A percentile compares a stretch with the other conserved stretches of the same genome.
phyloP scores from a whole-genome alignment of 2,329 filamentous ascomycete species.

The Rachicladosporium sp. region DNA sequence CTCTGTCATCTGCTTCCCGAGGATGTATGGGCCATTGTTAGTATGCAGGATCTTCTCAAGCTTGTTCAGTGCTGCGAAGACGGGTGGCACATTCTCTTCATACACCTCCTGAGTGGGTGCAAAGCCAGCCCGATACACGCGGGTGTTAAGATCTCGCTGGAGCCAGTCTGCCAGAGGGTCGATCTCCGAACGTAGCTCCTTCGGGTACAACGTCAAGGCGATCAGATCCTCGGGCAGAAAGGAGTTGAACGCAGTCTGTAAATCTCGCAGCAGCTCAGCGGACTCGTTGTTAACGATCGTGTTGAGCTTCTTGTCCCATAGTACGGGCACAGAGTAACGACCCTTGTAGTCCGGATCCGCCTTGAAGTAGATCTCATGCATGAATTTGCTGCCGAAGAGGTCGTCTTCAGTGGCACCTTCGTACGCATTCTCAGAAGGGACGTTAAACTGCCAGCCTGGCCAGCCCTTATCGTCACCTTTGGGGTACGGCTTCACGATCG shows the following conservation, averaged over 20 bases:
- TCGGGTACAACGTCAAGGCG: constrained; percentile 42
- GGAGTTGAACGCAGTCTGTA: constrained; percentile 44
- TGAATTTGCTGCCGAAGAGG: constrained; percentile 31
- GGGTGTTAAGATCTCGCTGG: constrained; percentile 43
- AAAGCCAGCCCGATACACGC: constrained; percentile 53
- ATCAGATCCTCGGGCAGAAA: constrained; percentile 32
- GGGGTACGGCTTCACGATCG: constrained; percentile 52
- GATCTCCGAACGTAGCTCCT: constrained; percentile 35
- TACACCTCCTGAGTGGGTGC: constrained; percentile 44
- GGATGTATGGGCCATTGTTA: constrained; percentile 43
- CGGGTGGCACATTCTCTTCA: constrained; percentile 39
- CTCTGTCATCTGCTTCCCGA: constrained; percentile 45
- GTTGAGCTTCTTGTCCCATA: constrained; percentile 48
- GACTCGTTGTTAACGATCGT: constrained; percentile 52
- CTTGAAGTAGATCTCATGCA: too few species aligned
- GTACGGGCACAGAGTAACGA: constrained; percentile 35
- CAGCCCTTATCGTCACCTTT: constrained; percentile 53
- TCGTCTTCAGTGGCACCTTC: constrained; percentile 46
- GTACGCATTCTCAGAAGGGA: constrained; percentile 33
- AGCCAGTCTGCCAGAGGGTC: constrained; percentile 43
- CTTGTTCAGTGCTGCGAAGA: constrained; percentile 49
- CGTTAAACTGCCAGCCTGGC: constrained; percentile 49
- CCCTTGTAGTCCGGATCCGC: too few species aligned
- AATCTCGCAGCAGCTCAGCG: constrained; percentile 44
- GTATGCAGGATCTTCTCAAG: constrained; percentile 38